phyloP scores from a whole-genome alignment of 768 basidiomycete species.

The Jaapia argillacea region DNA sequence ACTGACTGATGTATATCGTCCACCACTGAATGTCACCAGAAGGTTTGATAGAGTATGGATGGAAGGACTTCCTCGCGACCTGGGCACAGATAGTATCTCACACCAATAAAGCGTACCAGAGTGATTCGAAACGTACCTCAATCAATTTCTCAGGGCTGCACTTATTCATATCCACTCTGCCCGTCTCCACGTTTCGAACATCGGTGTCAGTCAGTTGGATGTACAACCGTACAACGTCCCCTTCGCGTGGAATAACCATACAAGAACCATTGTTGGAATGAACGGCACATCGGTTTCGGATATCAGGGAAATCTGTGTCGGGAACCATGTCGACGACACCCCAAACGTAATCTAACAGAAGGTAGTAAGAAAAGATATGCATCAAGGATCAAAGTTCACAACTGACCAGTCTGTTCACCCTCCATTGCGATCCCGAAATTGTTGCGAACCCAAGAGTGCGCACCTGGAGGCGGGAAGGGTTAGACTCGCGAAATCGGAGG shows the following conservation, averaged over 20 bases:
- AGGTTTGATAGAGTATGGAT: conserved; percentile 27
- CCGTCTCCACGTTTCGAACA: conserved; percentile 22
- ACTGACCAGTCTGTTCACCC: conserved; percentile 51
- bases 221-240: conserved; percentile 38
- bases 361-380: neutral
- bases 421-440: conserved; percentile 56
- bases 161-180: conserved; percentile 29
- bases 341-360: conserved; percentile 59
- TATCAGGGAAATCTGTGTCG: conserved; percentile 44
- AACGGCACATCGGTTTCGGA: conserved; percentile 35
- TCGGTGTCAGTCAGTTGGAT: conserved; percentile 36
- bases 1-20: conserved; percentile 38
- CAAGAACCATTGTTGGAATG: conserved; percentile 41
- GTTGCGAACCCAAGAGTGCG: conserved; percentile 80
- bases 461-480: conserved; percentile 31
- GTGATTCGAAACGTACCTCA: conserved; percentile 13
- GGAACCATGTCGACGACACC: conserved; percentile 60
- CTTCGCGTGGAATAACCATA: conserved; percentile 42
- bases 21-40: conserved; percentile 31
- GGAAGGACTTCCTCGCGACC: conserved; percentile 30
- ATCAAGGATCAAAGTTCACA: too few relatives aligned
- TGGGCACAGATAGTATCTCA: conserved; percentile 5
- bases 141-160: conserved; percentile 30
- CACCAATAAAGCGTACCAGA: neutral
- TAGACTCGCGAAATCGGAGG: neutral